Evolutionary conservation across 169 alveolate genomes (phyloP).

Genomic region (Cryptosporidium ryanae): DNA sequence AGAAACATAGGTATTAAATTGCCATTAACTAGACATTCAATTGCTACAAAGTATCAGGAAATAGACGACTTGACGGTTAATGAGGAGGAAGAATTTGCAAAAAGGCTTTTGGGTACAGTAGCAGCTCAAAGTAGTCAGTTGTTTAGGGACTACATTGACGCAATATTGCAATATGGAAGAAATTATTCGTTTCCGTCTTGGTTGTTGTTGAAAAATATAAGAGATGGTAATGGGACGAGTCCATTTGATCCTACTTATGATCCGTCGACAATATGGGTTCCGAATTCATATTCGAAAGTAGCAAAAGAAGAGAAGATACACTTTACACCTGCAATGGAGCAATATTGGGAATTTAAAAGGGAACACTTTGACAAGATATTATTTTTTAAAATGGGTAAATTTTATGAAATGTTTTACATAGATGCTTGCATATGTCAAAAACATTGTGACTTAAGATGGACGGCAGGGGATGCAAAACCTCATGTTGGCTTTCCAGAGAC

Average conservation of each 20-base stretch:
- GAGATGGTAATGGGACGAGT: constrained; percentile 88
- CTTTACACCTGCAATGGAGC: constrained; percentile 97
- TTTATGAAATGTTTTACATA: constrained; percentile 90
- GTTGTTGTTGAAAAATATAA: constrained; percentile 82
- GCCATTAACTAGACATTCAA: background rate
- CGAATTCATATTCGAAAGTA: constrained; percentile 88
- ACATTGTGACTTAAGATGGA: constrained; percentile 96
- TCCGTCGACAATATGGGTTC: constrained; percentile 93
- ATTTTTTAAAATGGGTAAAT: constrained; percentile 97
- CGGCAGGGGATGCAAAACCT: constrained; percentile 96
- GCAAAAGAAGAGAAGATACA: constrained; percentile 85
- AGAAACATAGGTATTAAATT: background rate
- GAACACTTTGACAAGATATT: constrained; percentile 94
- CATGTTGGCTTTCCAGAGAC: constrained; percentile 99
- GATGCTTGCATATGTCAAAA: constrained; percentile 96
- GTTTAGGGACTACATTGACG: constrained; percentile 57
- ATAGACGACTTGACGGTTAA: constrained; percentile 5
- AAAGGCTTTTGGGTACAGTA: constrained; percentile 68
- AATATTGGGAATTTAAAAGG: constrained; percentile 96
- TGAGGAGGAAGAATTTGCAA: constrained; percentile 74
- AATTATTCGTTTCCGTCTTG: constrained; percentile 76
- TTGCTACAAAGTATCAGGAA: background rate
- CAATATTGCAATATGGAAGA: constrained; percentile 53
- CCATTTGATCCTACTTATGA: constrained; percentile 92
- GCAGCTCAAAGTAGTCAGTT: constrained; percentile 70